phyloP scores from a whole-genome alignment of 2,329 filamentous ascomycete genomes.

The Sclerotinia minor region DNA sequence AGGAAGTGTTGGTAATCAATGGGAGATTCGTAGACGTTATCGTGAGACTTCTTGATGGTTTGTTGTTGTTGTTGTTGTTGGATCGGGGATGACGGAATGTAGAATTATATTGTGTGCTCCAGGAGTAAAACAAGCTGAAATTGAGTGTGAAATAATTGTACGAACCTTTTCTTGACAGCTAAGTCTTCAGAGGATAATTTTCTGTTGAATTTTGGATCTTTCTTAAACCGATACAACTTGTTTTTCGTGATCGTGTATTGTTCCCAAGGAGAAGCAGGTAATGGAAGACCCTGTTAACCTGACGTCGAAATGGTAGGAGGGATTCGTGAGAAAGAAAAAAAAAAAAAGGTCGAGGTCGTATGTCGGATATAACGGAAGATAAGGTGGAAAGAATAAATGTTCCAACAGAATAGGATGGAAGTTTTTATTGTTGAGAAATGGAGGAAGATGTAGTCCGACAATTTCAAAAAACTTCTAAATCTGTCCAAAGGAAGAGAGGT shows the following conservation, averaged over 20 bases:
- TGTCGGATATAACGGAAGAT: background rate
- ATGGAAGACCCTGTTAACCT: constrained; percentile 8
- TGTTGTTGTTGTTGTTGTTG: background rate
- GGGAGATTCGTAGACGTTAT: background rate
- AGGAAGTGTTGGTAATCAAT: background rate
- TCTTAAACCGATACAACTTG: background rate
- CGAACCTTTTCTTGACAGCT: constrained; percentile 24
- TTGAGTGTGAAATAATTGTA: background rate
- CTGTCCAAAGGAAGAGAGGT: background rate
- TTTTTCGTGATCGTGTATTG: background rate
- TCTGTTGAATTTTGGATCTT: background rate
- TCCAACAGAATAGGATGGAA: background rate
- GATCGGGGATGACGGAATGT: constrained; percentile 17
- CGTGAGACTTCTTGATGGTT: background rate
- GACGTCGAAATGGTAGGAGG: background rate
- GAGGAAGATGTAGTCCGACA: background rate
- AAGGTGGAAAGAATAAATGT: background rate
- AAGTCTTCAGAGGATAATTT: constrained; percentile 20
- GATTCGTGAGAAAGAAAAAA: background rate
- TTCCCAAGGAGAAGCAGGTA: background rate
- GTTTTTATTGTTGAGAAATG: background rate
- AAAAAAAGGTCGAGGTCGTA: constrained; percentile 1
- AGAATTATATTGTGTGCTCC: constrained; percentile 9
- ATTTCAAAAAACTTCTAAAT: constrained; percentile 1
- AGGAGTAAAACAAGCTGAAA: constrained; percentile 15